These are phyloP conservation scores for Colletotrichum tofieldiae DNA, from an alignment of 2,329 filamentous ascomycete genomes.

Conservation along the genomic window DNA sequence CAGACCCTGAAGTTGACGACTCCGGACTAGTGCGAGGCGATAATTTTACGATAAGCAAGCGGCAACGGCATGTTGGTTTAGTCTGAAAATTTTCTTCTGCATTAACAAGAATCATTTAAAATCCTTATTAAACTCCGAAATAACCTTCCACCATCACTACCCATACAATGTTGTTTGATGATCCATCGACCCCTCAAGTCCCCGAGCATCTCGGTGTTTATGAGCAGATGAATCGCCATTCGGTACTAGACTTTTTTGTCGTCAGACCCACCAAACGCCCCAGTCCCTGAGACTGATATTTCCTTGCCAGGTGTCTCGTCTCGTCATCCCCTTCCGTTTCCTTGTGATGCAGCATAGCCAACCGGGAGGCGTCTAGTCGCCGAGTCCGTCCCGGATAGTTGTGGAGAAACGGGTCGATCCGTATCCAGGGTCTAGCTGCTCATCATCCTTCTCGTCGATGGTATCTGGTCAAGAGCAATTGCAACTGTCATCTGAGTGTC, in stretches of 20 bases:
- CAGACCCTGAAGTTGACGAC: conserved; percentile 21
- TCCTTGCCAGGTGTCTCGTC: not conserved
- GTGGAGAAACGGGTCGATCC: not conserved
- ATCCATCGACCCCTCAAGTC: not conserved
- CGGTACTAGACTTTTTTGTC: not conserved
- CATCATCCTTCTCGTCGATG: not conserved
- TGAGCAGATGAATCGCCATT: not conserved
- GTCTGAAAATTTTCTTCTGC: not conserved
- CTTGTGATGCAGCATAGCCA: not conserved
- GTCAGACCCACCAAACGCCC: not conserved
- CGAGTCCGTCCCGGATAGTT: not conserved
- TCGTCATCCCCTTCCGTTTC: not conserved
- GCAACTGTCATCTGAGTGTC: not conserved
- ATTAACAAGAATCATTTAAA: not conserved
- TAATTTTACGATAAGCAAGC: conserved; percentile 25
- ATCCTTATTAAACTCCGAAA: not conserved
- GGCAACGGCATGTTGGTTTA: not conserved
- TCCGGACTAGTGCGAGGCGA: conserved; percentile 36
- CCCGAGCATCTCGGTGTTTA: not conserved
- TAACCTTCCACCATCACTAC: not conserved
- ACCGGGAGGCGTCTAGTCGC: not conserved
- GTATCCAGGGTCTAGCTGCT: not conserved
- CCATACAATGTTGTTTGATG: not conserved
- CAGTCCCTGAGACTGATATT: not conserved
- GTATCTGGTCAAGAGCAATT: not conserved